These are phyloP conservation scores for Astragalus glycyphyllos DNA, from an alignment of 306 rosid species.

Conservation along the genomic window DNA sequence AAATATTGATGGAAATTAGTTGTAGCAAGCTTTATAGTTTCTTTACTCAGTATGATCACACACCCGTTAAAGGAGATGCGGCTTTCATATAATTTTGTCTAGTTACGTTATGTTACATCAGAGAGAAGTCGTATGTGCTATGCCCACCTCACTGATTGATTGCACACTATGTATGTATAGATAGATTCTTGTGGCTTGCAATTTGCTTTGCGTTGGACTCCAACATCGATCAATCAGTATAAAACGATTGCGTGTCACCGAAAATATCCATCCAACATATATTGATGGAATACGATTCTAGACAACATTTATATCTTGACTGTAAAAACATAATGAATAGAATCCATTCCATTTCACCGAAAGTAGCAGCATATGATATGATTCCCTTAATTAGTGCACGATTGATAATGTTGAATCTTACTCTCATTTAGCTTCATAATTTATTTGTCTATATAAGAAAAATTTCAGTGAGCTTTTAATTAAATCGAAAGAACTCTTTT, in stretches of 20 bases:
- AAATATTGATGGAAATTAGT: no score
- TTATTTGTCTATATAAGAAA: conserved; percentile 42
- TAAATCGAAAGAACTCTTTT: neutral
- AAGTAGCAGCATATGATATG: conserved; percentile 33
- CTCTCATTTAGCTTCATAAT: neutral
- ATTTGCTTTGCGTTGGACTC: neutral
- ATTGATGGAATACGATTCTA: conserved; percentile 41
- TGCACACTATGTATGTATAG: no score
- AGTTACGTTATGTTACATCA: no score
- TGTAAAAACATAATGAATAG: conserved; percentile 26
- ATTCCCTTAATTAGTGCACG: conserved; percentile 40
- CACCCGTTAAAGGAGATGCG: no score
- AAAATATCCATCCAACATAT: no score
- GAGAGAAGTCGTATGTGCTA: no score
- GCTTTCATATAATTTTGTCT: no score
- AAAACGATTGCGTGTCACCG: conserved; percentile 5
- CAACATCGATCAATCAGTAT: neutral
- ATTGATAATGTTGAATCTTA: conserved; percentile 33
- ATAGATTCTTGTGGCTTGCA: no score
- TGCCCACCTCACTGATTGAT: no score
- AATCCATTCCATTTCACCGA: conserved; percentile 32
- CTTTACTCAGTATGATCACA: no score
- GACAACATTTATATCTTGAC: conserved; percentile 1
- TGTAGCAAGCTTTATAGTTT: no score
- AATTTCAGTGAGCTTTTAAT: neutral